Percentiles rank a stretch among this genome's conserved stretches.
These are phyloP conservation scores for Catunica adiposa DNA, from an alignment of 2,329 filamentous ascomycete species.

Conservation along the genomic window DNA sequence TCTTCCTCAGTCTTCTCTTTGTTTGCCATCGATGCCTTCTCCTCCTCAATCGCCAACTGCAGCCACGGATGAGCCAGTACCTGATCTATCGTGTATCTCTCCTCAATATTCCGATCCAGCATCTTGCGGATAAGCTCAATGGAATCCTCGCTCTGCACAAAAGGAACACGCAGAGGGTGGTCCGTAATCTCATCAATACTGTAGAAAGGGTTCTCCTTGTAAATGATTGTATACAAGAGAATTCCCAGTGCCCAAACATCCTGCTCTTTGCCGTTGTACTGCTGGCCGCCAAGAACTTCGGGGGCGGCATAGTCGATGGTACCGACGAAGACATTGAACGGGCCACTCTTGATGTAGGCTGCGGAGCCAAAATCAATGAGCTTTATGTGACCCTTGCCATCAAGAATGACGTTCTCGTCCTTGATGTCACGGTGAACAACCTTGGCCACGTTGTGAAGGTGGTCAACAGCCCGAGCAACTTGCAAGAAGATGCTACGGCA, in stretches of 20 bases:
- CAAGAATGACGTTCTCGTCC: constrained; percentile 92
- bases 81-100: constrained; percentile 69
- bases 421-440: constrained; percentile 98
- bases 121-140: constrained; percentile 83
- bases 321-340: constrained; percentile 96
- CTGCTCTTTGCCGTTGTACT: constrained; percentile 90
- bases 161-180: constrained; percentile 81
- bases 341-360: constrained; percentile 94
- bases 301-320: constrained; percentile 98
- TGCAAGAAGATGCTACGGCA: constrained; percentile 91
- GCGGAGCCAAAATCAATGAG: constrained; percentile 97
- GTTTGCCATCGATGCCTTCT: constrained; percentile 3
- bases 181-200: constrained; percentile 99
- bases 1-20: not conserved
- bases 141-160: constrained; percentile 74
- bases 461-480: constrained; percentile 75
- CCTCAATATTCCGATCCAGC: constrained; percentile 76
- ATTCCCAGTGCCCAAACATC: constrained; percentile 98
- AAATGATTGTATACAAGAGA: constrained; percentile 93
- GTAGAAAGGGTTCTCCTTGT: constrained; percentile 99
- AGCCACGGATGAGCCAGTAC: constrained; percentile 85
- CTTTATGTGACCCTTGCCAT: constrained; percentile 90
- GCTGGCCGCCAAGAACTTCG: constrained; percentile 84
- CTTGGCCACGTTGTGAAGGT: constrained; percentile 75
- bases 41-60: constrained; percentile 16